Base-by-base conservation (phyloP, 331 rosid species). In the Stylosanthes scabra region DNA sequence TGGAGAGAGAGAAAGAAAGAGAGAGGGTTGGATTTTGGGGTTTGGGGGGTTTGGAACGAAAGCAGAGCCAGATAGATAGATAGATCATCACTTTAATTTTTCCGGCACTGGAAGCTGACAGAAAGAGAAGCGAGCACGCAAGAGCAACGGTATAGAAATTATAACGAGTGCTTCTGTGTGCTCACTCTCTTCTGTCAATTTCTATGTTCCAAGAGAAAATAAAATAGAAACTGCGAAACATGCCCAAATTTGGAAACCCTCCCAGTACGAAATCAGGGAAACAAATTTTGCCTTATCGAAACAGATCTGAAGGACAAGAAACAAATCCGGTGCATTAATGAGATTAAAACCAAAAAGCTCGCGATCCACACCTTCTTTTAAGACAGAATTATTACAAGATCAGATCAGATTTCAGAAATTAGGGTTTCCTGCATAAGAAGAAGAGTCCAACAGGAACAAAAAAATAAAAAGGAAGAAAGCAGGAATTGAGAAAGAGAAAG, bases 161-260 rank as follows among this genome's bases (percentile, higher is more conserved):
- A 87, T 90, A 90, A 75, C 47, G 73, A 75, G 42, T 66, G 74
- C 96, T 91, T 83, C 90, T 87, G 80, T 83, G 93, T 93, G 98
- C 98, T 93, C 98, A 88, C 96, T 90, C 98, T 93, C 97, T 93
- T 90, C 98, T 93, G 98, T 93, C 98, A 93, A 87, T 88, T 90
- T 87, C 91, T 69, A 86, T 78, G 81, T 74, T 75, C 84, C 87
- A 71, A 56, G 77, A 25, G 46, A 66, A 37, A 3, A 52, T 10
- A 2, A 5, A 31, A n/a, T n/a, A n/a, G n/a, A n/a, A n/a, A 1
- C 9, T 50, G 60, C 42, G 42, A 70, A 44, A 59, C 42, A 25
- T 45, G 47, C 63, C 83, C 65, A 74, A 69, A 78, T 80, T 6
- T 41, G 45, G 9, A 41, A 41, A 71, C 81, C 81, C 56, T n/a